These are phyloP conservation scores for Corymbia citriodora DNA, from an alignment of 441 rosid species.

Conservation along the genomic window DNA sequence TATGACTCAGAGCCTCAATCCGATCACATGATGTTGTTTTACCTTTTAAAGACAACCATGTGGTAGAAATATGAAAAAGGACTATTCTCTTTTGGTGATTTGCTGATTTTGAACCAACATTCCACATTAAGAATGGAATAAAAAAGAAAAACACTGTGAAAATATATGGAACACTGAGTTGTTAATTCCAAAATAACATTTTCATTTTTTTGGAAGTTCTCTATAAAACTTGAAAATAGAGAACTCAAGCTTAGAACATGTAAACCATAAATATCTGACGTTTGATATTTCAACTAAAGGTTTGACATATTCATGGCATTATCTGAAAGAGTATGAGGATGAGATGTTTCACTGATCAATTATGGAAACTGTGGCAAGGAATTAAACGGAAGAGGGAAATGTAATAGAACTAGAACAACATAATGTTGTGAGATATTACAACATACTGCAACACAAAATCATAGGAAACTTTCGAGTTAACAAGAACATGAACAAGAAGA, in stretches of 20 bases:
- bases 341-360: background rate
- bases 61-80: background rate
- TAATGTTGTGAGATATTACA: background rate
- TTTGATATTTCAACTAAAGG: background rate
- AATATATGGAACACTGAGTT: background rate
- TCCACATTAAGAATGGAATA: background rate
- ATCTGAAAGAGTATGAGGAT: background rate
- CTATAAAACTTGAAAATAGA: background rate
- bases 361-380: background rate
- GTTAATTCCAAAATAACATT: background rate
- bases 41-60: background rate
- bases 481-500: too few species aligned
- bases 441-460: background rate
- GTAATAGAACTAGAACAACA: background rate
- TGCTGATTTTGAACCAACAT: background rate
- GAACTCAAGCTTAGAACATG: background rate
- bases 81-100: background rate
- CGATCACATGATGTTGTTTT: background rate
- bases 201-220: background rate
- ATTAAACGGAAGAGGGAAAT: background rate
- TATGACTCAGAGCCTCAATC: background rate
- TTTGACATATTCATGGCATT: background rate
- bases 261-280: background rate
- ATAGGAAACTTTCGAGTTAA: background rate
- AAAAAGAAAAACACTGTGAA: background rate